phyloP scores from a whole-genome alignment of 1,139 yeast genomes.

The Candida glucosophila region DNA sequence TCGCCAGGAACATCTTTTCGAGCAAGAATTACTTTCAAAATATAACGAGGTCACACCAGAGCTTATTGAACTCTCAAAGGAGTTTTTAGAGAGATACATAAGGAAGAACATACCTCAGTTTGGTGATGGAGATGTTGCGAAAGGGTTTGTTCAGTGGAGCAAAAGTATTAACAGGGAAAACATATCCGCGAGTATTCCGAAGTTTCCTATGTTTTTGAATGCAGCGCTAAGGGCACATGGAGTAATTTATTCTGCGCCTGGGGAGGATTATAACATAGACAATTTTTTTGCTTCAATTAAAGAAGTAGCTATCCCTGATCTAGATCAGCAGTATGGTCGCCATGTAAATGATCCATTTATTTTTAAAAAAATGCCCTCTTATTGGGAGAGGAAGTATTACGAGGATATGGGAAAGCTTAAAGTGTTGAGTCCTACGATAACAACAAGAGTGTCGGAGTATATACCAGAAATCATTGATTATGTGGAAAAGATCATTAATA shows the following conservation, averaged over 20 bases:
- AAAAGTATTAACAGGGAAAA: slow-evolving; percentile 37
- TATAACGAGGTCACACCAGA: slow-evolving; percentile 23
- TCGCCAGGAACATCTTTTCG: slow-evolving; percentile 77
- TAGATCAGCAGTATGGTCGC: slow-evolving; percentile 68
- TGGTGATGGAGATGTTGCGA: slow-evolving; percentile 13
- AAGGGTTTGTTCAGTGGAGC: slow-evolving; percentile 47
- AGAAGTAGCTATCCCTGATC: slow-evolving; percentile 64
- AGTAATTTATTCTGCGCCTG: slow-evolving; percentile 20
- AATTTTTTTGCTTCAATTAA: slow-evolving; percentile 46
- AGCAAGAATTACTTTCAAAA: slow-evolving; percentile 37
- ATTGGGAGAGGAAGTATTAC: slow-evolving; percentile 82
- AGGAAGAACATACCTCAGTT: slow-evolving; percentile 48
- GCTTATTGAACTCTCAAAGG: slow-evolving; percentile 29
- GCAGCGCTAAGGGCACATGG: slow-evolving; percentile 51
- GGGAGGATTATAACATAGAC: slow-evolving; percentile 10
- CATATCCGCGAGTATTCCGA: slow-evolving; percentile 55
- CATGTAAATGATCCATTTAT: slow-evolving; percentile 77
- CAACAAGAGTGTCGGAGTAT: slow-evolving; percentile 95
- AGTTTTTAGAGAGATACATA: slow-evolving; percentile 43
- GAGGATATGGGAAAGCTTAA: slow-evolving; percentile 79
- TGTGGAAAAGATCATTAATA: slow-evolving; percentile 63
- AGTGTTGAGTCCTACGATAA: slow-evolving; percentile 75
- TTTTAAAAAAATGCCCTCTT: slow-evolving; percentile 75
- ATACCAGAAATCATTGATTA: slow-evolving; percentile 83
- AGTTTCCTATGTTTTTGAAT: slow-evolving; percentile 74